phyloP scores from a whole-genome alignment of 306 rosid species.

The Trifolium repens region DNA sequence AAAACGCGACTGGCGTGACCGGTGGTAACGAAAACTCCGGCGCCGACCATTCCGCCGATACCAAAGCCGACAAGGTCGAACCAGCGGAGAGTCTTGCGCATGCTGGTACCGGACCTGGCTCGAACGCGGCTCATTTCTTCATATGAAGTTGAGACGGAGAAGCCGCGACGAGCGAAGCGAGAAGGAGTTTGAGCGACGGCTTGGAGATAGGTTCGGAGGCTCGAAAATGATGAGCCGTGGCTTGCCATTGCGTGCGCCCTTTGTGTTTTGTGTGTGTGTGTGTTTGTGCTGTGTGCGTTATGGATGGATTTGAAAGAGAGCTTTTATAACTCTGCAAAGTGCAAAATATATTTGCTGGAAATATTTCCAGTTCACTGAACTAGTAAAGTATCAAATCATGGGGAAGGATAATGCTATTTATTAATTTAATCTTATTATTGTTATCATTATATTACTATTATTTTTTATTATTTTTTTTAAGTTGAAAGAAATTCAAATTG shows the following conservation, averaged over 20 bases:
- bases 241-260: constrained; percentile 50
- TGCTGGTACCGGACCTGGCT: constrained; percentile 67
- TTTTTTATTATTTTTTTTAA: no score
- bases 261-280: no score
- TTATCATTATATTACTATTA: no score
- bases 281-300: not conserved
- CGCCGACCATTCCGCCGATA: constrained; percentile 95
- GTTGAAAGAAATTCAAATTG: no score
- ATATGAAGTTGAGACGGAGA: constrained; percentile 72
- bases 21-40: constrained; percentile 88
- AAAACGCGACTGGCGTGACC: constrained; percentile 60
- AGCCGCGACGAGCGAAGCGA: constrained; percentile 73
- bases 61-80: constrained; percentile 76
- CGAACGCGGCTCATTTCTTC: constrained; percentile 67
- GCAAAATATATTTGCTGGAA: constrained; percentile 8
- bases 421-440: no score
- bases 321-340: constrained; percentile 7
- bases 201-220: constrained; percentile 59
- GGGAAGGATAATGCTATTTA: constrained; percentile 8
- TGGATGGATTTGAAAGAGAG: constrained; percentile 7
- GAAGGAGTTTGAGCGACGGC: constrained; percentile 70
- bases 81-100: constrained; percentile 83
- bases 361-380: constrained; percentile 6
- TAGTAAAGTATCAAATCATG: constrained; percentile 11
- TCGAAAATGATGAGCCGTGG: constrained; percentile 68